A percentile compares a stretch with the other conserved stretches of the same genome.
Evolutionary conservation across 306 rosid species (phyloP).

Genomic region (Prunus kanzakura): DNA sequence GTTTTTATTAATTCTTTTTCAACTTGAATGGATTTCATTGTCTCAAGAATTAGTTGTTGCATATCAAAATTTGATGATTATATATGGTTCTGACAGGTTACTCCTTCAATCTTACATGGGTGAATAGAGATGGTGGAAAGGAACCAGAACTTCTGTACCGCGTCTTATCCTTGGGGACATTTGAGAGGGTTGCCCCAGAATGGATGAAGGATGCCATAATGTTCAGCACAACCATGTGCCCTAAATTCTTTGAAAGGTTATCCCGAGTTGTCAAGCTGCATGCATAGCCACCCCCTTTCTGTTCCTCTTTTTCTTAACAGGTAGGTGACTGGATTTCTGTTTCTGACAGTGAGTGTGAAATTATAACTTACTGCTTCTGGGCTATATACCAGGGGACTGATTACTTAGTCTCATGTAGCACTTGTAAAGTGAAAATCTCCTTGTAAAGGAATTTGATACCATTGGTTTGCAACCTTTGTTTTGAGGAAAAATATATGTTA

Average conservation of each 20-base stretch:
- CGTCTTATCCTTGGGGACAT: slow-evolving; percentile 62
- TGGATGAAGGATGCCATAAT: slow-evolving; percentile 87
- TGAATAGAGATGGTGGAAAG: slow-evolving; percentile 36
- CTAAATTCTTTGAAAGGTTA: slow-evolving; percentile 70
- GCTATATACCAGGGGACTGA: no score
- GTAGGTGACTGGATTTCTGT: background rate
- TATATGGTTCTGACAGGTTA: slow-evolving; percentile 48
- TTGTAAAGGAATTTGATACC: no score
- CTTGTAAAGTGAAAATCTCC: background rate
- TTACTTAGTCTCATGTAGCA: no score
- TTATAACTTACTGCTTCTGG: no score
- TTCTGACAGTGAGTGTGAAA: background rate
- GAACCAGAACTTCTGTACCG: slow-evolving; percentile 65
- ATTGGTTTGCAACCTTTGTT: no score
- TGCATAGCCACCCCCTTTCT: background rate
- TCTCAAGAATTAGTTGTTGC: background rate
- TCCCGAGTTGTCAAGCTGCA: slow-evolving; percentile 54
- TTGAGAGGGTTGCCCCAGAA: slow-evolving; percentile 86
- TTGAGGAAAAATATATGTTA: no score
- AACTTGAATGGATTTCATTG: background rate
- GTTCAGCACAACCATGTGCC: slow-evolving; percentile 84
- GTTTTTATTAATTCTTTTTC: background rate
- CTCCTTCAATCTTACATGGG: slow-evolving; percentile 78
- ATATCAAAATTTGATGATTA: slow-evolving; percentile 11
- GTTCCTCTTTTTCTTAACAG: background rate